A percentile compares a stretch with the other conserved stretches of the same genome.
Conservation (phyloP, 345 rosid species). For the Moricandia arvensis region DNA sequence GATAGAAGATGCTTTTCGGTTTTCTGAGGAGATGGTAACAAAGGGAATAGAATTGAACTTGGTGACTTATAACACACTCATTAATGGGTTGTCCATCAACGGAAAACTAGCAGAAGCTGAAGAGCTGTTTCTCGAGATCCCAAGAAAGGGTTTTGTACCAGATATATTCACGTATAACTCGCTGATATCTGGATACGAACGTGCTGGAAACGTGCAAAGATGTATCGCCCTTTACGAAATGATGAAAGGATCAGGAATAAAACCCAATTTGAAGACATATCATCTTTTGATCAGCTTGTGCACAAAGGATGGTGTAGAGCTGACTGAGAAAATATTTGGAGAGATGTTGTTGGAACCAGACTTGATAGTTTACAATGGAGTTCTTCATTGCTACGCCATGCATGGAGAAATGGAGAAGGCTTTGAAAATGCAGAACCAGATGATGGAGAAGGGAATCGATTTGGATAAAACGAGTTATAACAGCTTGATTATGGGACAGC, state of each 20-base stretch:
- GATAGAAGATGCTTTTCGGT: slow-evolving; percentile 56
- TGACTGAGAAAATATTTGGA: slow-evolving; percentile 48
- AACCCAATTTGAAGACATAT: slow-evolving; percentile 56
- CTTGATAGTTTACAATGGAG: slow-evolving; percentile 47
- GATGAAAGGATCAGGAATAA: slow-evolving; percentile 59
- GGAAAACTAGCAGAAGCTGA: slow-evolving; percentile 64
- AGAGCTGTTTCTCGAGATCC: slow-evolving; percentile 52
- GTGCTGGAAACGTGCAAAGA: slow-evolving; percentile 46
- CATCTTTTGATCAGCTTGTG: slow-evolving; percentile 59
- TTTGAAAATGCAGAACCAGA: slow-evolving; percentile 45
- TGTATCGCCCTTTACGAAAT: slow-evolving; percentile 63
- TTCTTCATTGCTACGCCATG: slow-evolving; percentile 55
- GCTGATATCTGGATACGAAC: slow-evolving; percentile 62
- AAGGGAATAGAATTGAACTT: slow-evolving; percentile 49
- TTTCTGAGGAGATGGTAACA: slow-evolving; percentile 63
- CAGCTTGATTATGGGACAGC: slow-evolving; percentile 59
- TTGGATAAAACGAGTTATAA: slow-evolving; percentile 65
- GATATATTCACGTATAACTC: slow-evolving; percentile 75
- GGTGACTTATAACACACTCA: slow-evolving; percentile 73
- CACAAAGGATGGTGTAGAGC: slow-evolving; percentile 45
- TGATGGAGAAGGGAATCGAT: slow-evolving; percentile 50
- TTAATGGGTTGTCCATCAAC: slow-evolving; percentile 62
- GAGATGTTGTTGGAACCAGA: slow-evolving; percentile 72
- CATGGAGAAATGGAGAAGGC: slow-evolving; percentile 55
- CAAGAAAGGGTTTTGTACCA: slow-evolving; percentile 49